Base-by-base conservation (phyloP, 2,329 filamentous ascomycete species). In the Chaetomium sp. region DNA sequence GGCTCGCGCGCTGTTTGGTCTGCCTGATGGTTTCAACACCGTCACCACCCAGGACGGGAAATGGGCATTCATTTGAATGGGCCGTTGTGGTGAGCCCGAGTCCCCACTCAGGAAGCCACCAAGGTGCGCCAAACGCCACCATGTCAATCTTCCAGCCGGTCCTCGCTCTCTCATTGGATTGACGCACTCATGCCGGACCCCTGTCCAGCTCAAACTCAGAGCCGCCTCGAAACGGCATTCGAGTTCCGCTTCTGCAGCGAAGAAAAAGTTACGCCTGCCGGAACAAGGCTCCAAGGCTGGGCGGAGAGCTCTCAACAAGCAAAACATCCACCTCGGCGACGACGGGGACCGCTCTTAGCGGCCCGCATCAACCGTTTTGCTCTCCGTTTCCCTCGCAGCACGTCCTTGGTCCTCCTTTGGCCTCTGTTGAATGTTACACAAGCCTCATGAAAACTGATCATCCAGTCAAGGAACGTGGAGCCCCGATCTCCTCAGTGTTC, bases 241-340 rank as follows among this genome's bases (percentile, higher is more conserved):
- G 46, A 41, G 53, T 54, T 52, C 52, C 53, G 37, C 33, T n/a
- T 42, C 6, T 14, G 6, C 11, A 42, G 6, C 6, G 40, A 12
- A 6, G 27, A 49, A 52, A 38, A 41, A 48, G 19, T 32, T 41
- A 33, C 33, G 41, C 41, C 40, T 14, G 35, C 40, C 40, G 9
- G 81, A 87, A 64, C 84, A 89, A 75, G 91, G 91, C 59, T 92
- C 40, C 46, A 49, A 5, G 34, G 41, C 34, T 41, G 9, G 32
- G 19, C 48, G 34, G 27, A 14, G 10, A 4, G 41, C 37, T 9
- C 10, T n/a, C 46, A 37, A 42, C 3, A 11, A 42, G n/a, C 6
- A n/a, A 32, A 40, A 10, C 6, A 36, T 7, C 19, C n/a, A 35
- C 27, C 49, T 6, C 27, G 12, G 37, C 37, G 9, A 12, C 37